Evolutionary conservation across 768 basidiomycete species (phyloP), one percentile per base, ranked within the genome.

Genomic region (Austroboletus festivus): DNA sequence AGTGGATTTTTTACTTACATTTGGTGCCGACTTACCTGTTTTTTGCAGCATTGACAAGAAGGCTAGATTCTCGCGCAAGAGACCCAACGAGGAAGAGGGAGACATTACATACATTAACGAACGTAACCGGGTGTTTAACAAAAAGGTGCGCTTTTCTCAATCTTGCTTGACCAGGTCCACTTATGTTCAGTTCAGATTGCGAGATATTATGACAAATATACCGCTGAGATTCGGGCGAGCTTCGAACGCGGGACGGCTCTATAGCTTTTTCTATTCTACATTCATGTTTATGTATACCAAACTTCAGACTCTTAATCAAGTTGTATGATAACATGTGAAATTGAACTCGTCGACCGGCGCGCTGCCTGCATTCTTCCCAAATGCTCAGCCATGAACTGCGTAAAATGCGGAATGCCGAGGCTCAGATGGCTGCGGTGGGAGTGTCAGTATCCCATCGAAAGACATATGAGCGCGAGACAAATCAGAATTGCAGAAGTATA

Each of bases 61-160:
- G 67, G 76, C 80, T 62, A 93, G 89, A 62, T 91, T 92, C 72
- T 93, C 89, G 34, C 79, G 93, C 55, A 95, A 95, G 71, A 81
- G 78, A 57, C 80, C 74, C 66, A 93, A 95, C 73, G 93, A 97
- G 60, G 89, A 90, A 44, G 87, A 94, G 52, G 93, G 90, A 46
- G 94, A 97, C 57, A 89, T 99, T 68, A 98, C 93, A 5, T 99
- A 98, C 66, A 99, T 99, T 80, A 99, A 99, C 76, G 92, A 98
- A 69, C 86, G 88, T 69, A 94, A 97, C 69, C 82, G 92, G 54
- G 93, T 96, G 40, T 98, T 96, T 79, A 96, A 97, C 81, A 93
- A 93, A 73, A 96, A 95, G 86, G 89, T 85, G 16, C 68, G 26
- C 24, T 38, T 26, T 34, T 44, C 11, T 40, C 44, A 30, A 3